A percentile compares a stretch with the other conserved stretches of the same genome.
phyloP scores from a whole-genome alignment of 1,139 yeast genomes.

The Suhomyces coccinellae region DNA sequence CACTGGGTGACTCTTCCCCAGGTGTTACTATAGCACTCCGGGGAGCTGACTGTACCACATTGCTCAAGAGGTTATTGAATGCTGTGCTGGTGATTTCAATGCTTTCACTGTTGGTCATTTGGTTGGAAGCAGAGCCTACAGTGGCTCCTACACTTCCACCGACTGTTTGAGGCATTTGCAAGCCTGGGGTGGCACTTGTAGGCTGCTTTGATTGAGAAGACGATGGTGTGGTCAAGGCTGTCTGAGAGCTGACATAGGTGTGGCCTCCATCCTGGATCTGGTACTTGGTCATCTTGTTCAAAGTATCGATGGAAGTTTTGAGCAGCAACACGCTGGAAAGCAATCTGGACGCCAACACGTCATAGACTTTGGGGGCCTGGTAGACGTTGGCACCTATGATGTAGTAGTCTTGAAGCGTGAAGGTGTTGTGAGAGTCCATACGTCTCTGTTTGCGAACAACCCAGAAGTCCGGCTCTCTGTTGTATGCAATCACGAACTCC shows the following conservation, averaged over 20 bases:
- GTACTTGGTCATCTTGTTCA: constrained; percentile 38
- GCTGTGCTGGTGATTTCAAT: constrained; percentile 31
- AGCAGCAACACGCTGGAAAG: constrained; percentile 40
- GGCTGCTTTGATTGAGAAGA: constrained; percentile 11
- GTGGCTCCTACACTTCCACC: constrained; percentile 17
- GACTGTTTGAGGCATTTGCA: constrained; percentile 25
- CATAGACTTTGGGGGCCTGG: constrained; percentile 71
- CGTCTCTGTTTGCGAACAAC: constrained; percentile 80
- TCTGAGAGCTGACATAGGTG: constrained; percentile 21
- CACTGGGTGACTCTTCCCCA: constrained; percentile 18
- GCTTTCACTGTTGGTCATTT: constrained; percentile 13
- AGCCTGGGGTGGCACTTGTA: constrained; percentile 9
- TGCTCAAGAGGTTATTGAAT: constrained; percentile 34
- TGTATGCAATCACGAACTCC: constrained; percentile 74
- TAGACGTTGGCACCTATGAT: constrained; percentile 90
- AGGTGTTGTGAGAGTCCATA: constrained; percentile 48
- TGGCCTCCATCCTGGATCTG: constrained; percentile 42
- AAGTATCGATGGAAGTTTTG: constrained; percentile 36
- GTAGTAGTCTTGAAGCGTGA: constrained; percentile 70
- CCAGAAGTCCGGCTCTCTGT: constrained; percentile 92
- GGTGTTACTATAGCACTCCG: constrained; percentile 9
- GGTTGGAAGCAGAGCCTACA: constrained; percentile 18
- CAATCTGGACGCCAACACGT: constrained; percentile 40
- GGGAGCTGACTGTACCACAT: constrained; percentile 23
- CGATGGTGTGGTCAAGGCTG: constrained; percentile 3